Base-by-base conservation (phyloP, 495 filamentous ascomycete genomes). In the Penicillium salamii region DNA sequence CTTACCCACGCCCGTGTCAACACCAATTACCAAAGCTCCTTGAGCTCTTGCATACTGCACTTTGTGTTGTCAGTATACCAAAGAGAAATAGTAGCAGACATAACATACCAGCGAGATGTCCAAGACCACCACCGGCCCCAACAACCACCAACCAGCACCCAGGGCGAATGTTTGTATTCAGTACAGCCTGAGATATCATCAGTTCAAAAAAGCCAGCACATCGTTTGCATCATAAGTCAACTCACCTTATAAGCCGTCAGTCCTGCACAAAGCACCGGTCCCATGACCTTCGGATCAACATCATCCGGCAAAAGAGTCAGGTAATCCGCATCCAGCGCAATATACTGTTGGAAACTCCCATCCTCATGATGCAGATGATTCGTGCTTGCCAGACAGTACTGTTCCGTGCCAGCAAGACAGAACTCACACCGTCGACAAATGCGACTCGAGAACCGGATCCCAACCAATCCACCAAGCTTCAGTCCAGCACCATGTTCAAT, bases 321-420 rank as follows among this genome's bases (percentile, higher is more conserved):
- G 43, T 76, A 75, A 34, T 71, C 70, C 20, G 72, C 72, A 63
- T 76, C 70, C 18, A 77, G 54, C 1, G 65, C 68, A 44, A 77
- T 72, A 47, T 70, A 76, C 57, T 76, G 54, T 58, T 75, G 71
- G 34, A 75, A 76, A 29, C 67, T 69, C 3, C 75, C 76, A 53
- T 78, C 75, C 32, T 74, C 74, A 47, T 78, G 73, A 44, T 76
- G 74, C 15, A 78, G 50, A 55, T 78, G 76, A 28, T 78, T 77
- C 6, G 72, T 76, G 36, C 66, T 65, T 41, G 67, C 62, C 20
- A 65, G 42, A 29, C 69, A 73, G 41, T 77, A 66, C 53, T 78
- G 73, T 50, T 78, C 74, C 20, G 55, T 68, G 2, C 74, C 74
- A 2, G 66, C 69, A 20, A 77, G 61, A 51, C 76, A 78, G 39